phyloP scores from a whole-genome alignment of 352 stramenopile genomes.

The Blastocystis sp. region DNA sequence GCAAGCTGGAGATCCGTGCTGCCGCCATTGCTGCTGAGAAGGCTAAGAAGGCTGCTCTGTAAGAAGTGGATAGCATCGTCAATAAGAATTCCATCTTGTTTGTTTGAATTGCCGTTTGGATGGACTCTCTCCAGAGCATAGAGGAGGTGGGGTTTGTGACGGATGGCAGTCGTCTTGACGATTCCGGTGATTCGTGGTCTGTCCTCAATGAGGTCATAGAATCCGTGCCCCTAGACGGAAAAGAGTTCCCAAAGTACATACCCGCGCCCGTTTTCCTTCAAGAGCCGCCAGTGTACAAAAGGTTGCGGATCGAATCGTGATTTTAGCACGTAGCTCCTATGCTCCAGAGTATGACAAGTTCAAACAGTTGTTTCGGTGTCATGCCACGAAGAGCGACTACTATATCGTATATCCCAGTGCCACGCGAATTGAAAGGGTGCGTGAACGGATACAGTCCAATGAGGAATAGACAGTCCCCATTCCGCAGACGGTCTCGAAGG shows the following conservation, averaged over 20 bases:
- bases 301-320: neutral
- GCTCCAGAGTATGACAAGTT: conserved; percentile 59
- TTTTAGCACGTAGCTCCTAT: neutral
- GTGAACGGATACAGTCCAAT: neutral
- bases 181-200: neutral
- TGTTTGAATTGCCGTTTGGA: neutral
- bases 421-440: neutral
- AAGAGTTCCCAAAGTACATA: neutral
- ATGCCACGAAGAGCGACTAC: conserved; percentile 5
- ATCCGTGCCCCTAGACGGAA: neutral
- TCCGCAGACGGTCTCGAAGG: neutral
- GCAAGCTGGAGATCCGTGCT: conserved; percentile 96
- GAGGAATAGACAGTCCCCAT: neutral
- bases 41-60: conserved; percentile 90
- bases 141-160: neutral
- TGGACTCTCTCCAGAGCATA: neutral
- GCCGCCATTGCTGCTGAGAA: conserved; percentile 94
- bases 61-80: conserved; percentile 21
- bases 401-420: conserved; percentile 18
- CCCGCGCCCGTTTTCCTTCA: neutral
- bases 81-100: conserved; percentile 18
- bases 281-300: conserved; percentile 4
- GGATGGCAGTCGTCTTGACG: neutral
- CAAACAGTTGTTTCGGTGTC: conserved; percentile 34
- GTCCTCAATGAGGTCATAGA: neutral